A percentile compares a stretch with the other conserved stretches of the same genome.
These are phyloP conservation scores for Azolla pinnata DNA, from an alignment of 75 land plant species.

Conservation along the genomic window DNA sequence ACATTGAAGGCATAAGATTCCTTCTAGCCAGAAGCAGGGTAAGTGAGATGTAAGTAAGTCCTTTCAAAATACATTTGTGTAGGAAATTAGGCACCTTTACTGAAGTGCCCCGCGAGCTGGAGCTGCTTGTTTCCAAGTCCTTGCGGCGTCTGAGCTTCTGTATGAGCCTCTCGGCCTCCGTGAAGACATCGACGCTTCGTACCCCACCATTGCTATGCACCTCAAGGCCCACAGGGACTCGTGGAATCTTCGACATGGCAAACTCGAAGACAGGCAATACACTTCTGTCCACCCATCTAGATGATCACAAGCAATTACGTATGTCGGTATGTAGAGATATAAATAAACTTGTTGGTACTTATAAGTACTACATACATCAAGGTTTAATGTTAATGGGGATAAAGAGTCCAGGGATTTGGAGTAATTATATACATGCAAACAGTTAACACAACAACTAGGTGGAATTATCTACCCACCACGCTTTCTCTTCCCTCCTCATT, in stretches of 20 bases:
- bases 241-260: constrained; percentile 93
- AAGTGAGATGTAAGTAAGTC: neutral
- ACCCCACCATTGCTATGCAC: constrained; percentile 40
- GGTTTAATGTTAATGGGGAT: neutral
- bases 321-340: neutral
- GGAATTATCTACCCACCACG: too few species aligned
- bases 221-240: constrained; percentile 56
- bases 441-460: too few species aligned
- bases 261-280: constrained; percentile 77
- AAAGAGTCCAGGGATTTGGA: too few species aligned
- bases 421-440: too few species aligned
- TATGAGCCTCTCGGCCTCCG: constrained; percentile 53
- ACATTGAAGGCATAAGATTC: neutral
- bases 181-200: constrained; percentile 61
- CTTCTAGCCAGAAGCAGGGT: neutral
- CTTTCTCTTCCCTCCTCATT: too few species aligned
- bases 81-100: neutral
- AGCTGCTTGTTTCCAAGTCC: constrained; percentile 12
- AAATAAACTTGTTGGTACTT: neutral
- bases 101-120: too few species aligned
- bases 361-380: too few species aligned
- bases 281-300: constrained; percentile 68
- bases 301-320: neutral
- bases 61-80: neutral
- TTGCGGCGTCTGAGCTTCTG: constrained; percentile 27